Conservation (phyloP, 2,329 filamentous ascomycete genomes). For the Colletotrichum gigasporum region DNA sequence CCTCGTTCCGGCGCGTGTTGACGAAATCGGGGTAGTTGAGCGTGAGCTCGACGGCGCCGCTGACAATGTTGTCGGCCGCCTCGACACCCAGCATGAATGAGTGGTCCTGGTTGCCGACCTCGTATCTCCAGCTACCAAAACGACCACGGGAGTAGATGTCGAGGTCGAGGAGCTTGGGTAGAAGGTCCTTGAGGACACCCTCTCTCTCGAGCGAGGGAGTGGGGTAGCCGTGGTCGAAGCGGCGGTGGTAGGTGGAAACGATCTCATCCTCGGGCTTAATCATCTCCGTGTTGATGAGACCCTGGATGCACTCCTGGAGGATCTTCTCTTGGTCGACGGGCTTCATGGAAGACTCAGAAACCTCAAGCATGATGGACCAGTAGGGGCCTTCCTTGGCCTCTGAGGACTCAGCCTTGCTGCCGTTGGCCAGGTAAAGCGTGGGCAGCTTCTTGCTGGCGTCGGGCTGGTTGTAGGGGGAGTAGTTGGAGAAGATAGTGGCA, state of each 20-base stretch:
- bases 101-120: constrained; percentile 95
- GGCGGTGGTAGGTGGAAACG: constrained; percentile 96
- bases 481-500: constrained; percentile 99
- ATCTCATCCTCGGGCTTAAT: constrained; percentile 91
- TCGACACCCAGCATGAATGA: constrained; percentile 97
- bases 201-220: constrained; percentile 96
- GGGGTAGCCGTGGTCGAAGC: constrained; percentile 98
- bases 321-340: constrained; percentile 88
- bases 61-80: constrained; percentile 89
- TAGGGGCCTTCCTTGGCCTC: constrained; percentile 89
- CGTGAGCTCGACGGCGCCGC: constrained; percentile 88
- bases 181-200: constrained; percentile 89
- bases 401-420: constrained; percentile 78
- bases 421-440: constrained; percentile 86
- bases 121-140: constrained; percentile 98
- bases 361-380: constrained; percentile 99
- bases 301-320: constrained; percentile 91
- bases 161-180: constrained; percentile 90
- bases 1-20: constrained; percentile 77
- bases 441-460: constrained; percentile 83
- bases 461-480: constrained; percentile 98
- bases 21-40: constrained; percentile 98
- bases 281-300: constrained; percentile 98
- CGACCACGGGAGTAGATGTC: constrained; percentile 96
- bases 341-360: constrained; percentile 96